Percentiles rank a stretch among this genome's conserved stretches.
Conservation (phyloP, 2,329 filamentous ascomycete species). For the Sordariomycetes sp. region DNA sequence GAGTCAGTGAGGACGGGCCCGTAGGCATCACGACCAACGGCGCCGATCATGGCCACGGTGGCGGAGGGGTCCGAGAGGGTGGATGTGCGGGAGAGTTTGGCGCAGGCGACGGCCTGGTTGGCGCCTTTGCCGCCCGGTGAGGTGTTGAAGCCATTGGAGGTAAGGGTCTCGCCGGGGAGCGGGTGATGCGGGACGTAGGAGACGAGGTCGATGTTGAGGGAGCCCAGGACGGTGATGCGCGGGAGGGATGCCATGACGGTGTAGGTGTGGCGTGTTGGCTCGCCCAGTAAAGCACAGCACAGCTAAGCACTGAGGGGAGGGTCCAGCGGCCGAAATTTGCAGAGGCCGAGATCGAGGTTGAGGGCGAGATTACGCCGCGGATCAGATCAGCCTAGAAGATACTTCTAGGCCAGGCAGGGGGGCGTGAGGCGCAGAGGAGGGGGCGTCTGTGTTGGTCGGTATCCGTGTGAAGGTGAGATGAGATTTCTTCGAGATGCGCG, state of each 20-base stretch:
- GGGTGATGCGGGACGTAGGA: slow-evolving; percentile 81
- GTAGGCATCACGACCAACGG: slow-evolving; percentile 63
- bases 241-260: too few relatives aligned
- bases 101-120: slow-evolving; percentile 88
- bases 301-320: too few relatives aligned
- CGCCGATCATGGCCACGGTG: slow-evolving; percentile 61
- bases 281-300: too few relatives aligned
- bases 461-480: too few relatives aligned
- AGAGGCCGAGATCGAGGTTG: too few relatives aligned
- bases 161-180: slow-evolving; percentile 77
- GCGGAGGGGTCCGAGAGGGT: slow-evolving; percentile 22
- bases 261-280: slow-evolving; percentile 7
- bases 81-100: slow-evolving; percentile 60
- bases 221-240: slow-evolving; percentile 76
- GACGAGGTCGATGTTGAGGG: slow-evolving; percentile 90
- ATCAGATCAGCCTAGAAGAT: too few relatives aligned
- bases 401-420: too few relatives aligned
- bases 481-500: too few relatives aligned
- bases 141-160: slow-evolving; percentile 65
- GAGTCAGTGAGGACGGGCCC: slow-evolving; percentile 48
- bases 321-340: too few relatives aligned
- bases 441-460: too few relatives aligned
- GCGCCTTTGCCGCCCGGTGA: slow-evolving; percentile 90
- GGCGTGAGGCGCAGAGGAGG: too few relatives aligned
- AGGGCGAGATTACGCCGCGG: too few relatives aligned